Evolutionary conservation across 1,139 yeast genomes (phyloP).

Genomic region (Pichia sp.): DNA sequence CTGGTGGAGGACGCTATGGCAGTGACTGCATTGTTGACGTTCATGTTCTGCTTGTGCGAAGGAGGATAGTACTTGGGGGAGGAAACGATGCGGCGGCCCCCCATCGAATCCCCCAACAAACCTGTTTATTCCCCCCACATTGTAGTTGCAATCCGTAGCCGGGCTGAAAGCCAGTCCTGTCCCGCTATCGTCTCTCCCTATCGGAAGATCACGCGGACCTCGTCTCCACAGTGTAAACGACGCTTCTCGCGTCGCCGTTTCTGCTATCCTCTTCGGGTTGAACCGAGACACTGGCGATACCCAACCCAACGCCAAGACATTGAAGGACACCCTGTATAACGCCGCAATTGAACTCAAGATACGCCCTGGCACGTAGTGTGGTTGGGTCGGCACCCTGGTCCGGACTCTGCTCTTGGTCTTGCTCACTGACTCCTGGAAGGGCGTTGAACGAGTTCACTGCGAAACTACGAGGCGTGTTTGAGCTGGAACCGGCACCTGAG

Average conservation of each 20-base stretch:
- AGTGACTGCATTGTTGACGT: constrained; percentile 11
- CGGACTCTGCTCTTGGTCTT: not conserved
- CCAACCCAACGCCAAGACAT: constrained; percentile 6
- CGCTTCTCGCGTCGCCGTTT: constrained; percentile 5
- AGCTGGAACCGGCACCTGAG: not conserved
- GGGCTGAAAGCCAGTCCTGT: not conserved
- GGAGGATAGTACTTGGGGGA: too few species aligned
- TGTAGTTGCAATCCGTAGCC: not conserved
- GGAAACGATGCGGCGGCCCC: too few species aligned
- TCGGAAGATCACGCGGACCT: not conserved
- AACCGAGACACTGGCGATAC: not conserved
- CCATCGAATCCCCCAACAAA: too few species aligned
- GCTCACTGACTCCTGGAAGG: not conserved
- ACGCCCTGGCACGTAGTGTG: not conserved
- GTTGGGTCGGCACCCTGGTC: not conserved
- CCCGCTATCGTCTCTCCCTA: constrained; percentile 1
- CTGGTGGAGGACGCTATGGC: not conserved
- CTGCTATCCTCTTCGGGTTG: constrained; percentile 4
- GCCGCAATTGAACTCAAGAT: constrained; percentile 7
- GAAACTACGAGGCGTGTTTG: not conserved
- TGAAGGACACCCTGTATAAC: constrained; percentile 8
- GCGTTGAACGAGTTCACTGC: not conserved
- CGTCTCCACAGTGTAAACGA: constrained; percentile 7
- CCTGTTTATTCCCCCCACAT: not conserved
- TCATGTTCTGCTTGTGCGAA: constrained; percentile 4